Percentiles rank a stretch among this genome's conserved stretches.
Conservation (phyloP, 2,329 filamentous ascomycete genomes). For the Ophidiomyces ophidiicola region DNA sequence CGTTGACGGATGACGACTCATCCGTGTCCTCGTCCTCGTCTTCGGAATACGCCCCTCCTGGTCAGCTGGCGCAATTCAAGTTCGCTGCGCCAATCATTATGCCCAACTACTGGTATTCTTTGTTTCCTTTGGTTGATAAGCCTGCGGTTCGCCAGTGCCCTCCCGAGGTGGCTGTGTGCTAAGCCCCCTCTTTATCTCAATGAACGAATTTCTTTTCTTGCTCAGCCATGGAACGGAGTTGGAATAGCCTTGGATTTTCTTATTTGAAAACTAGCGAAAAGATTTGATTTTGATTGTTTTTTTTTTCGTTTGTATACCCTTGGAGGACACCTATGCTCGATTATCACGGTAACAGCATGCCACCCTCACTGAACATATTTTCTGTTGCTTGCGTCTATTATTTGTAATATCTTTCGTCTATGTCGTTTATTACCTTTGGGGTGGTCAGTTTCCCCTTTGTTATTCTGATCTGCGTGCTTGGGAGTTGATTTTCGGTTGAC, state of each 20-base stretch:
- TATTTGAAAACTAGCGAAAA: too few species aligned
- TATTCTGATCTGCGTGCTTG: background rate
- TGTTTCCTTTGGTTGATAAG: conserved; percentile 22
- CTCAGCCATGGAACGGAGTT: conserved; percentile 8
- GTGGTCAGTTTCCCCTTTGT: too few species aligned
- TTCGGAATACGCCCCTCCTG: conserved; percentile 23
- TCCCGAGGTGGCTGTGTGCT: conserved; percentile 18
- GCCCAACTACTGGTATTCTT: conserved; percentile 19
- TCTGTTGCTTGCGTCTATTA: too few species aligned
- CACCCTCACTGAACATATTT: too few species aligned
- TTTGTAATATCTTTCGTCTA: too few species aligned
- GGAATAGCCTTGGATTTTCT: background rate
- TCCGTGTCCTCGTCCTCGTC: conserved; percentile 24
- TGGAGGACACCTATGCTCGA: too few species aligned
- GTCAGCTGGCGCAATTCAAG: conserved; percentile 21
- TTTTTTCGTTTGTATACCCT: too few species aligned
- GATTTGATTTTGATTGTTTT: too few species aligned
- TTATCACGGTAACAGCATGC: too few species aligned
- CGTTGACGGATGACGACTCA: conserved; percentile 30
- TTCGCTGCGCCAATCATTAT: conserved; percentile 22
- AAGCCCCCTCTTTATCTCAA: conserved; percentile 12
- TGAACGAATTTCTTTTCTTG: conserved; percentile 9
- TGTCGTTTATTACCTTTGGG: too few species aligned
- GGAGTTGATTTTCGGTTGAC: background rate
- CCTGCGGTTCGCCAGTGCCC: conserved; percentile 19